Conservation (phyloP, 345 rosid genomes). For the Gossypium sturtianum region DNA sequence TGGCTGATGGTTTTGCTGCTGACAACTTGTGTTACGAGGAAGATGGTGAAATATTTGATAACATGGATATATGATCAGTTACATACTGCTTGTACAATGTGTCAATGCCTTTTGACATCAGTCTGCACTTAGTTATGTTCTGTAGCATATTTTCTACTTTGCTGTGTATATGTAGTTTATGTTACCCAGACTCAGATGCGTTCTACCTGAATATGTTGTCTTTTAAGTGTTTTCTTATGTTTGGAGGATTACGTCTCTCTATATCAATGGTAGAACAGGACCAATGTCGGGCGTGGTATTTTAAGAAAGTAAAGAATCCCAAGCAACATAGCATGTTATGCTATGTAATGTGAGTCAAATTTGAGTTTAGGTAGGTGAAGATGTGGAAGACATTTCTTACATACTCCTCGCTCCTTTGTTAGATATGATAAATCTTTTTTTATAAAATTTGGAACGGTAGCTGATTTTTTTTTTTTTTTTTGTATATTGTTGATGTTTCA, state of each 20-base stretch:
- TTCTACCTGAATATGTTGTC: not conserved
- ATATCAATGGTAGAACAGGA: not conserved
- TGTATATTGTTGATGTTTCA: not conserved
- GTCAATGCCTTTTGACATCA: conserved; percentile 7
- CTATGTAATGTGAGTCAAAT: no score
- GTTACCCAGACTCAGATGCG: not conserved
- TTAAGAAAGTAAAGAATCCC: no score
- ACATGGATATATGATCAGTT: conserved; percentile 63
- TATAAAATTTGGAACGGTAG: no score
- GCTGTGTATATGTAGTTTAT: not conserved
- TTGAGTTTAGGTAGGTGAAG: not conserved
- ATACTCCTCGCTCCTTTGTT: not conserved
- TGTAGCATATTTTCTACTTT: not conserved
- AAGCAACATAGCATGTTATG: not conserved
- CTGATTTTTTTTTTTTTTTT: no score
- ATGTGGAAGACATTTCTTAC: not conserved
- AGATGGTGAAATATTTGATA: conserved; percentile 66
- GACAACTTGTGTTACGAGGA: conserved; percentile 41
- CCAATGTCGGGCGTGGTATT: not conserved
- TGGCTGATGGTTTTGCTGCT: conserved; percentile 46
- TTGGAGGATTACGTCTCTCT: not conserved
- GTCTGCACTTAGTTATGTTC: not conserved
- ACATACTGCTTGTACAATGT: not conserved
- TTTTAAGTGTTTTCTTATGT: not conserved
- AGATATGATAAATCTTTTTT: not conserved